Conservation (phyloP, 768 basidiomycete species). For the Fomitopsis serialis region DNA sequence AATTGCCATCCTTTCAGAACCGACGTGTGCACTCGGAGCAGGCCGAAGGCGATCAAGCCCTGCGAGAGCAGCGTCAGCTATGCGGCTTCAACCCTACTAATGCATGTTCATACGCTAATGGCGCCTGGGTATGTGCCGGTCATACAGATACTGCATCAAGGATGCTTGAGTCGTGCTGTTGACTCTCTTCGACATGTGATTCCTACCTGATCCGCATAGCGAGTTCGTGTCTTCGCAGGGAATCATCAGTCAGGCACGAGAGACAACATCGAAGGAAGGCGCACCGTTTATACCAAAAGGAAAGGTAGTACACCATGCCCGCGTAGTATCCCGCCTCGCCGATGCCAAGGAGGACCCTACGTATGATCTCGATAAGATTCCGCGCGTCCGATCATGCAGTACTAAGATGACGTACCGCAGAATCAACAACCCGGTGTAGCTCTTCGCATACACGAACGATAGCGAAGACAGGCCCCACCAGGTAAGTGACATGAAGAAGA, state of each 20-base stretch:
- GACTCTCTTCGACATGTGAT: too few species aligned
- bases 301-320: constrained; percentile 57
- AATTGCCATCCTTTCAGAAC: constrained; percentile 50
- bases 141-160: constrained; percentile 41
- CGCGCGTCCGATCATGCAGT: neutral
- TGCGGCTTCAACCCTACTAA: neutral
- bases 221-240: constrained; percentile 38
- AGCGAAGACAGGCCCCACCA: constrained; percentile 52
- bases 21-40: constrained; percentile 46
- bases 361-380: neutral
- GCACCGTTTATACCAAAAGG: constrained; percentile 39
- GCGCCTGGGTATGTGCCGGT: constrained; percentile 53
- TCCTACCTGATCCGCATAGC: constrained; percentile 43
- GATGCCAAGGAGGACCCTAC: constrained; percentile 52
- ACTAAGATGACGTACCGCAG: constrained; percentile 36
- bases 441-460: constrained; percentile 50
- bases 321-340: constrained; percentile 58
- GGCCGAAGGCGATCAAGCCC: constrained; percentile 53
- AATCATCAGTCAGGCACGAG: neutral
- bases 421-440: constrained; percentile 42
- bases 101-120: constrained; percentile 33
- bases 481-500: constrained; percentile 48
- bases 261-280: neutral
- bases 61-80: constrained; percentile 13
- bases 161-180: neutral